Evolutionary conservation across 2,329 filamentous ascomycete genomes (phyloP).

Genomic region (Diaporthe helianthi): DNA sequence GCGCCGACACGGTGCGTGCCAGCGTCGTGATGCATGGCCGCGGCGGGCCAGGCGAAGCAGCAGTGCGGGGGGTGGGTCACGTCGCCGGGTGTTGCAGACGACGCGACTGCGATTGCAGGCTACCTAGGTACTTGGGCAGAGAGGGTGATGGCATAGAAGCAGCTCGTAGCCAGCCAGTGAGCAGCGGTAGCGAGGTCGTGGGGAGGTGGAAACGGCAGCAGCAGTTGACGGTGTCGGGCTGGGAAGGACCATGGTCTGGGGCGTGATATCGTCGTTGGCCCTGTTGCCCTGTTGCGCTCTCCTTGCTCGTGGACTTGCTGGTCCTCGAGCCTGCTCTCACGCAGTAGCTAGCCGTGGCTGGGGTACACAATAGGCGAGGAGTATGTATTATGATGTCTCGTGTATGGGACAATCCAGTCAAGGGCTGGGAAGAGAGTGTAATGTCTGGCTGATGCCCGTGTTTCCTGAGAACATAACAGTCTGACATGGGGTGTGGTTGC

Average conservation of each 20-base stretch:
- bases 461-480: background rate
- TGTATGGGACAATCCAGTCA: background rate
- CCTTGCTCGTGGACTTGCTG: background rate
- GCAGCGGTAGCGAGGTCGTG: background rate
- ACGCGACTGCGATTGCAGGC: slow-evolving; percentile 1
- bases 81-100: background rate
- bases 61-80: background rate
- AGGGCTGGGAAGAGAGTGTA: slow-evolving; percentile 2
- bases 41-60: slow-evolving; percentile 2
- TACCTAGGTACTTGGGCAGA: background rate
- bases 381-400: background rate
- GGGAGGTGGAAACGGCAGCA: background rate
- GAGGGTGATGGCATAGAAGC: background rate
- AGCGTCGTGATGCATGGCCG: slow-evolving; percentile 20
- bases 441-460: slow-evolving; percentile 3
- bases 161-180: background rate
- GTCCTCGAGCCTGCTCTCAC: background rate
- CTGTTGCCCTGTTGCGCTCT: too few species aligned
- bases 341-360: background rate
- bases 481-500: background rate
- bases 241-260: slow-evolving; percentile 13
- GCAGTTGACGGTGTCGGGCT: background rate
- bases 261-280: background rate
- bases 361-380: background rate
- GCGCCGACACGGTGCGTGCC: slow-evolving; percentile 19